A percentile compares a stretch with the other conserved stretches of the same genome.
phyloP scores from a whole-genome alignment of 768 basidiomycete genomes.

The Naganishia friedmannii region DNA sequence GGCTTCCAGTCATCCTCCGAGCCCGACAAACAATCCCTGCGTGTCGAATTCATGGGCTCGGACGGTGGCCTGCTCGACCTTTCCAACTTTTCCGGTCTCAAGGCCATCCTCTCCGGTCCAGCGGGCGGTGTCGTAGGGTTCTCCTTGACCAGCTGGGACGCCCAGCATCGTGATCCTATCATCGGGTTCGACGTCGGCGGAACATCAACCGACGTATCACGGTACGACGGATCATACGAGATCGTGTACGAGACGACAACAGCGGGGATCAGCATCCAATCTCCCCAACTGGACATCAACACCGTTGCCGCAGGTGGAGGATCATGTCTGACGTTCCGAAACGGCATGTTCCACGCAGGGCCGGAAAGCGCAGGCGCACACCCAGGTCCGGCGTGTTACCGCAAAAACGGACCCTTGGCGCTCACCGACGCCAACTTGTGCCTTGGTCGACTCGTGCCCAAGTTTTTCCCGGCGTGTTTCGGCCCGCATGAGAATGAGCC shows the following conservation, averaged over 20 bases:
- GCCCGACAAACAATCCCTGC: constrained; percentile 54
- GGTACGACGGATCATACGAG: constrained; percentile 86
- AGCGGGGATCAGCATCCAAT: constrained; percentile 86
- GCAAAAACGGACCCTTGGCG: constrained; percentile 81
- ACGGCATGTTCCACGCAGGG: constrained; percentile 85
- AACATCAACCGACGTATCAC: constrained; percentile 91
- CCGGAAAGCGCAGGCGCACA: constrained; percentile 91
- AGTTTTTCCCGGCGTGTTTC: constrained; percentile 91
- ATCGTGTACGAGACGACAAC: constrained; percentile 94
- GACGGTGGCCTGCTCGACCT: constrained; percentile 59
- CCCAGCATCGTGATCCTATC: constrained; percentile 67
- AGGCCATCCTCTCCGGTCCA: constrained; percentile 81
- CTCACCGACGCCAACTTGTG: constrained; percentile 90
- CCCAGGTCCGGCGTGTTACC: constrained; percentile 77
- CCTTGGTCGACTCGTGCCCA: constrained; percentile 80
- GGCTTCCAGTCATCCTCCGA: constrained; percentile 72
- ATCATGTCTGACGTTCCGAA: constrained; percentile 79
- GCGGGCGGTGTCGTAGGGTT: constrained; percentile 96
- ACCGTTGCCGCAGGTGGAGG: constrained; percentile 85
- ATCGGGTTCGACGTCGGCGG: constrained; percentile 73
- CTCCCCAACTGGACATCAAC: constrained; percentile 90
- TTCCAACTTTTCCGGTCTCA: constrained; percentile 80
- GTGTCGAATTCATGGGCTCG: constrained; percentile 91
- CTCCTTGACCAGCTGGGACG: constrained; percentile 85
- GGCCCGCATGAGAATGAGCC: constrained; percentile 82